A percentile compares a stretch with the other conserved stretches of the same genome.
These are phyloP conservation scores for Amanita fuliginea DNA, from an alignment of 768 basidiomycete species.

Conservation along the genomic window DNA sequence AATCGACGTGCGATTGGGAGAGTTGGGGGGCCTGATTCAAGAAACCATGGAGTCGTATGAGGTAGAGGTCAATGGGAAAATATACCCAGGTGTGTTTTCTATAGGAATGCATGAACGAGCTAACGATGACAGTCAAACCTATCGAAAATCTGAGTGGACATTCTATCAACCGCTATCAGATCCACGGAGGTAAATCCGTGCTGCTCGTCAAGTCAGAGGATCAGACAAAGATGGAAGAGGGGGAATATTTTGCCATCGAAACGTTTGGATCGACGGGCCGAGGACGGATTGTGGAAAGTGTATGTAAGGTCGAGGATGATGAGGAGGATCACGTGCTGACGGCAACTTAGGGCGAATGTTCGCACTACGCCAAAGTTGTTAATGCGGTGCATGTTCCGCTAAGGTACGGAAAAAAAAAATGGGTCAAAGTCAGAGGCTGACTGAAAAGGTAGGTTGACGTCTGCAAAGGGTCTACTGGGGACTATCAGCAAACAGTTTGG, in stretches of 20 bases:
- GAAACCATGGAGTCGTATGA: conserved; percentile 99
- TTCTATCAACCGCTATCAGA: conserved; percentile 81
- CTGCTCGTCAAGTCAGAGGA: conserved; percentile 84
- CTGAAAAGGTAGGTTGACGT: conserved; percentile 45
- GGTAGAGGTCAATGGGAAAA: conserved; percentile 82
- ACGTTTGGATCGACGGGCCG: conserved; percentile 97
- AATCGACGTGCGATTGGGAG: conserved; percentile 89
- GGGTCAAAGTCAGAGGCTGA: conserved; percentile 1
- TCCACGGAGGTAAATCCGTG: conserved; percentile 92
- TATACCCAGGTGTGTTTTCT: conserved; percentile 53
- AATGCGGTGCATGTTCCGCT: conserved; percentile 67
- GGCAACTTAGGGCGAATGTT: conserved; percentile 69
- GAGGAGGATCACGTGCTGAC: background rate
- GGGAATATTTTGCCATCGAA: conserved; percentile 98
- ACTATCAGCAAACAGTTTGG: conserved; percentile 91
- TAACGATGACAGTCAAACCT: conserved; percentile 57
- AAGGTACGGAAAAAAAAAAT: conserved; percentile 31
- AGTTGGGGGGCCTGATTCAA: conserved; percentile 85
- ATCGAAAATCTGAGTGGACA: conserved; percentile 94
- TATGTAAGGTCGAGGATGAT: conserved; percentile 32
- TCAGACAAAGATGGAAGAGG: conserved; percentile 97
- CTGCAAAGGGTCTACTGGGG: conserved; percentile 77
- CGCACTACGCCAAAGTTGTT: conserved; percentile 76
- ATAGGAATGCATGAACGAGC: background rate
- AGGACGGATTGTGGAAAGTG: conserved; percentile 77